Conservation (phyloP, 441 rosid genomes). For the Breynia disticha region DNA sequence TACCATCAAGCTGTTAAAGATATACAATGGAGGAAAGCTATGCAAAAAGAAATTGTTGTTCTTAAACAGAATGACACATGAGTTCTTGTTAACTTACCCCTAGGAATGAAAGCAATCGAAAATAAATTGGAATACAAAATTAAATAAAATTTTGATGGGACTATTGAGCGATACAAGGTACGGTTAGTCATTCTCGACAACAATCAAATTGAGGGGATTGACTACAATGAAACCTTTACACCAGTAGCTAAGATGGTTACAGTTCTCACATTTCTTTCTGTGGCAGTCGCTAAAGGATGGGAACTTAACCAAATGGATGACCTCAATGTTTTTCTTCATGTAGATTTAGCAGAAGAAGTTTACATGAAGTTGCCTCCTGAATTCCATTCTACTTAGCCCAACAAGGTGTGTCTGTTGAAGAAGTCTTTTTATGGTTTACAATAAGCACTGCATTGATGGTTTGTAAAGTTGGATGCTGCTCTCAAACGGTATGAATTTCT, state of each 20-base stretch:
- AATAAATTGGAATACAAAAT: not conserved
- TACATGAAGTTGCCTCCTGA: too few species aligned
- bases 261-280: not conserved
- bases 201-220: not conserved
- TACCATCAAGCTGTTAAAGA: not conserved
- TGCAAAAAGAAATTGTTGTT: not conserved
- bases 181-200: not conserved
- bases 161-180: not conserved
- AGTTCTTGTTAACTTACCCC: not conserved
- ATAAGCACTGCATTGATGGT: too few species aligned
- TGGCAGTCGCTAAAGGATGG: not conserved
- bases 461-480: too few species aligned
- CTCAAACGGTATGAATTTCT: too few species aligned
- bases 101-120: not conserved
- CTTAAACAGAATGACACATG: not conserved
- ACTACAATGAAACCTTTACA: not conserved
- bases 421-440: too few species aligned
- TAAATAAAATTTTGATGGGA: not conserved
- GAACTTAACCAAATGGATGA: not conserved
- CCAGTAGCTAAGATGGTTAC: too few species aligned
- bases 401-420: not conserved
- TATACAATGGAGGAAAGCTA: not conserved
- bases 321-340: too few species aligned
- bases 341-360: too few species aligned
- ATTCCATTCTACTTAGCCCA: too few species aligned